Percentiles rank a stretch among this genome's conserved stretches.
Conservation (phyloP, 768 basidiomycete species). For the Agaricus subrufescens region DNA sequence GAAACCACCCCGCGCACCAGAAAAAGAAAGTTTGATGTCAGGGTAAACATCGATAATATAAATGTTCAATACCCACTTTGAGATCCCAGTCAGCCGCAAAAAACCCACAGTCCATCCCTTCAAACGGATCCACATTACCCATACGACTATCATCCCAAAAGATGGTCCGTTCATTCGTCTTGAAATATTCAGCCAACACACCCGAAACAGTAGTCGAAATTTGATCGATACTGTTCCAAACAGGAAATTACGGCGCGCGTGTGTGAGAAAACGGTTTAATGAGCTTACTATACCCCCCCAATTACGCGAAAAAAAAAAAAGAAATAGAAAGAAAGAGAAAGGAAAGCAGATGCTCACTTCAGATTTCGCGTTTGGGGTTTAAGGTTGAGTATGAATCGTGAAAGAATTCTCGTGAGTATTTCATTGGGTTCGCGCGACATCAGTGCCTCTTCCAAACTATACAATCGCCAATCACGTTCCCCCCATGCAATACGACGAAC, state of each 20-base stretch:
- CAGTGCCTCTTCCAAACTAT: conserved; percentile 77
- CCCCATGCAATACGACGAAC: not conserved
- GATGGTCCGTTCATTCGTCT: conserved; percentile 65
- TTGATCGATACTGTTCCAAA: conserved; percentile 61
- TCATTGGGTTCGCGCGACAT: conserved; percentile 67
- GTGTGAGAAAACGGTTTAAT: conserved; percentile 1
- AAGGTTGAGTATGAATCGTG: conserved; percentile 76
- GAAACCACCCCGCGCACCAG: conserved; percentile 3
- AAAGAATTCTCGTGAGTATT: conserved; percentile 68
- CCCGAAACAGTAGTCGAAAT: conserved; percentile 71
- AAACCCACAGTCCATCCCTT: conserved; percentile 62
- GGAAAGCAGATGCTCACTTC: conserved; percentile 50
- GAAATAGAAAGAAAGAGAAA: conserved; percentile 19
- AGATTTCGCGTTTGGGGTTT: conserved; percentile 88
- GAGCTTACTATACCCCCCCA: conserved; percentile 6
- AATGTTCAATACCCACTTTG: conserved; percentile 44
- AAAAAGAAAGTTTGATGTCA: not conserved
- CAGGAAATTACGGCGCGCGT: not conserved
- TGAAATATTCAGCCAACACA: conserved; percentile 70
- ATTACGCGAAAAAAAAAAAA: conserved; percentile 8
- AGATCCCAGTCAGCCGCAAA: conserved; percentile 78
- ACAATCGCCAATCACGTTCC: conserved; percentile 18
- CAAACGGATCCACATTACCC: conserved; percentile 72
- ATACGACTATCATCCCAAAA: conserved; percentile 75
- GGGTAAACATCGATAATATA: conserved; percentile 1